Conservation (phyloP, 2,329 filamentous ascomycete genomes). For the Zymoseptoria passerinii region DNA sequence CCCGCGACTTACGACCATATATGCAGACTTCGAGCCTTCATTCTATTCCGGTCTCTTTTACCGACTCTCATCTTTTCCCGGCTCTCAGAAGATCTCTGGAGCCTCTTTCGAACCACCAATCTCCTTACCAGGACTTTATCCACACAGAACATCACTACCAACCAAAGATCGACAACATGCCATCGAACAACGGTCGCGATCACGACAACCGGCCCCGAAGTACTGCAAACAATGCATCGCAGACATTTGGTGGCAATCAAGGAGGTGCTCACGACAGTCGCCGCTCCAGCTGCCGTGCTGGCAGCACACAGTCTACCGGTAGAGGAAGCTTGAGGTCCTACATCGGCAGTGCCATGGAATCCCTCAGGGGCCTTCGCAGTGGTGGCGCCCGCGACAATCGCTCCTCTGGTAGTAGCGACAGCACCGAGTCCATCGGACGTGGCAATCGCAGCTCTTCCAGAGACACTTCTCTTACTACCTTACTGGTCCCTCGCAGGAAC, state of each 20-base stretch:
- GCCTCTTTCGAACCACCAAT: no score
- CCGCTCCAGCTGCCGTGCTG: background rate
- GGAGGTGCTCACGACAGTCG: background rate
- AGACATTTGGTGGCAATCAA: background rate
- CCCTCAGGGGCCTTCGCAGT: background rate
- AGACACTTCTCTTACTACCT: background rate
- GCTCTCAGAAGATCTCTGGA: no score
- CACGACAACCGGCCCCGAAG: background rate
- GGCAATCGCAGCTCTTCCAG: background rate
- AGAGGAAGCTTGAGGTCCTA: background rate
- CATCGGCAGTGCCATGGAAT: background rate
- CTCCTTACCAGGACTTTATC: no score
- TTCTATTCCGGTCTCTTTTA: no score
- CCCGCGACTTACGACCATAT: no score
- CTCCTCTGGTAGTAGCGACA: background rate
- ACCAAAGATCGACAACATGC: no score
- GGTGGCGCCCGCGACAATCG: background rate
- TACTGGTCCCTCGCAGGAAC: background rate
- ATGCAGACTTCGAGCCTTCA: no score
- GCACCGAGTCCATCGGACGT: background rate
- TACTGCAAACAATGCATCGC: background rate
- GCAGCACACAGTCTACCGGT: background rate
- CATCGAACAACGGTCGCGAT: no score
- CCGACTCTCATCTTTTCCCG: no score
- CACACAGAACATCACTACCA: no score